Conservation (phyloP, 768 basidiomycete genomes). For the Austroboletus eburneus region DNA sequence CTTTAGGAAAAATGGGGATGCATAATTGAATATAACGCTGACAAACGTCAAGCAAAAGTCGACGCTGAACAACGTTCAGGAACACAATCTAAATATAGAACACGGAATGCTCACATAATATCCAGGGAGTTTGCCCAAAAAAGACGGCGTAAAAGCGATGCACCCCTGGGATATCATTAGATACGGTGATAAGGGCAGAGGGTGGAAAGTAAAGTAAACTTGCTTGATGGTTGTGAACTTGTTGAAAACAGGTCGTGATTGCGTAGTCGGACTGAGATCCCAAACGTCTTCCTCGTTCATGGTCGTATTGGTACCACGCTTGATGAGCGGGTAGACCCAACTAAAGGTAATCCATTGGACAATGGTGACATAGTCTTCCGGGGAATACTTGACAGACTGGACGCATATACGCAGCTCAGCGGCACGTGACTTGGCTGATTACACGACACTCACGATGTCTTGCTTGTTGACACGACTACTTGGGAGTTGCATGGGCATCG, state of each 20-base stretch:
- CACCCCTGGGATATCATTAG: slow-evolving; percentile 12
- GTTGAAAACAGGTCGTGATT: slow-evolving; percentile 59
- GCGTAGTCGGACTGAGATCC: slow-evolving; percentile 63
- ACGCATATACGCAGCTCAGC: background rate
- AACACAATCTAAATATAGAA: background rate
- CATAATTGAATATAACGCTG: slow-evolving; percentile 73
- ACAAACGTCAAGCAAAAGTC: slow-evolving; percentile 67
- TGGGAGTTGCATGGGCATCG: slow-evolving; percentile 68
- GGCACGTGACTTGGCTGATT: background rate
- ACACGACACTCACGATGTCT: slow-evolving; percentile 53
- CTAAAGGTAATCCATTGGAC: slow-evolving; percentile 68
- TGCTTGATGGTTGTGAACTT: slow-evolving; percentile 37
- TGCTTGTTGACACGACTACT: slow-evolving; percentile 45
- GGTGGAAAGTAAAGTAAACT: background rate
- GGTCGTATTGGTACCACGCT: slow-evolving; percentile 45
- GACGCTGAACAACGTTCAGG: slow-evolving; percentile 32
- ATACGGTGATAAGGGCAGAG: no score
- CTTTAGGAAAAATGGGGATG: slow-evolving; percentile 84
- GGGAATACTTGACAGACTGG: slow-evolving; percentile 33
- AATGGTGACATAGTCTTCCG: slow-evolving; percentile 74
- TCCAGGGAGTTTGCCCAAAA: slow-evolving; percentile 46
- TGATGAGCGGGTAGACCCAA: slow-evolving; percentile 68
- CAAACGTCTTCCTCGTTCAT: slow-evolving; percentile 72
- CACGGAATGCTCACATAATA: slow-evolving; percentile 28
- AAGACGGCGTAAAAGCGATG: slow-evolving; percentile 39